Conservation (phyloP, 495 filamentous ascomycete genomes). For the Trichoderma gamsii region DNA sequence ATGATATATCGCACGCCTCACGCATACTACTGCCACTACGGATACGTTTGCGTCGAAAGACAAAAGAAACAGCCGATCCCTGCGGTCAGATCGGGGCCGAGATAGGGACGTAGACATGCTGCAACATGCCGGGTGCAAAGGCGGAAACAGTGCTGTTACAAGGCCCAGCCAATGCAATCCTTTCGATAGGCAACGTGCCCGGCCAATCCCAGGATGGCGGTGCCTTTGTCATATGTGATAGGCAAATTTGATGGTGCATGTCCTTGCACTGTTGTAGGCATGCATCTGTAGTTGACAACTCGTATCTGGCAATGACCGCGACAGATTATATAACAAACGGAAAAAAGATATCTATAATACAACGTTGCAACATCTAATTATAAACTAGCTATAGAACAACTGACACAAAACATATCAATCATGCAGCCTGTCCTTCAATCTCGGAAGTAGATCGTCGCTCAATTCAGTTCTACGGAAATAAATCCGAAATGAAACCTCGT, state of each 20-base stretch:
- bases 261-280: too few species aligned
- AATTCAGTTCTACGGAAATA: constrained; percentile 1
- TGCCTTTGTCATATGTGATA: too few species aligned
- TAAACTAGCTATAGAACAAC: background rate
- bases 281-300: too few species aligned
- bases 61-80: background rate
- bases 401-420: background rate
- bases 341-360: too few species aligned
- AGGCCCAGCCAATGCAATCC: background rate
- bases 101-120: background rate
- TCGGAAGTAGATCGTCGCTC: background rate
- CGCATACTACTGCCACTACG: background rate
- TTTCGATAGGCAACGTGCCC: background rate
- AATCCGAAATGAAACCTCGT: constrained; percentile 44
- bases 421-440: background rate
- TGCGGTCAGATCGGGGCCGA: background rate
- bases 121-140: background rate
- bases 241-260: too few species aligned
- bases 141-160: background rate
- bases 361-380: too few species aligned
- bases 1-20: background rate
- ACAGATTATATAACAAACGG: too few species aligned
- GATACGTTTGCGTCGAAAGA: background rate
- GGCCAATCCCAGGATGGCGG: too few species aligned
- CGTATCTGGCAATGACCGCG: too few species aligned